Percentiles rank a stretch among this genome's conserved stretches.
Conservation (phyloP, 129 eudicot genomes). For the Erigeron canadensis region DNA sequence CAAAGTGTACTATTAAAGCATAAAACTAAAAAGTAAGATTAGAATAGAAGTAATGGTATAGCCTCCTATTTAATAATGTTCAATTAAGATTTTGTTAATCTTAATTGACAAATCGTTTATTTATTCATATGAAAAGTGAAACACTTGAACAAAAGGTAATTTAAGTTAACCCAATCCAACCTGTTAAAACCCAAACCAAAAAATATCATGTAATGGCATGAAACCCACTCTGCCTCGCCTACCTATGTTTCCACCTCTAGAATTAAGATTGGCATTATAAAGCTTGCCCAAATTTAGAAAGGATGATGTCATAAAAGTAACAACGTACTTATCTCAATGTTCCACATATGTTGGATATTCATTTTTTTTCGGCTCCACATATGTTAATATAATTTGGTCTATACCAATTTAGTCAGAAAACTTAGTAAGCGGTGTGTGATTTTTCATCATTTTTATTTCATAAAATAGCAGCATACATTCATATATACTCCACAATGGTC, state of each 20-base stretch:
- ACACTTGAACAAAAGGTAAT: too few relatives aligned
- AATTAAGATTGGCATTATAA: neutral
- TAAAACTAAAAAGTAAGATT: neutral
- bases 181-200: neutral
- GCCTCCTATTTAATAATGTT: too few relatives aligned
- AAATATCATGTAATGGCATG: neutral
- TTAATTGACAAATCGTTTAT: too few relatives aligned
- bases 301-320: neutral
- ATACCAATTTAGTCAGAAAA: neutral
- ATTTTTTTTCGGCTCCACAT: too few relatives aligned
- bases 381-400: too few relatives aligned
- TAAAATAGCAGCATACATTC: neutral
- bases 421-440: too few relatives aligned
- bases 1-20: neutral
- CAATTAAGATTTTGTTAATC: too few relatives aligned
- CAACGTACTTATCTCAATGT: neutral
- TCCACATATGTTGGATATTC: too few relatives aligned
- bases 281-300: neutral
- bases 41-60: too few relatives aligned
- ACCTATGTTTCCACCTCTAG: conserved; percentile 14
- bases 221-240: neutral
- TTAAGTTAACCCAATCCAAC: neutral
- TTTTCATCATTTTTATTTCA: neutral
- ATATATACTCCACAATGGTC: too few relatives aligned
- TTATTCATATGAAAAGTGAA: too few relatives aligned